Base-by-base conservation (phyloP, 345 rosid genomes). In the Populus tremula region DNA sequence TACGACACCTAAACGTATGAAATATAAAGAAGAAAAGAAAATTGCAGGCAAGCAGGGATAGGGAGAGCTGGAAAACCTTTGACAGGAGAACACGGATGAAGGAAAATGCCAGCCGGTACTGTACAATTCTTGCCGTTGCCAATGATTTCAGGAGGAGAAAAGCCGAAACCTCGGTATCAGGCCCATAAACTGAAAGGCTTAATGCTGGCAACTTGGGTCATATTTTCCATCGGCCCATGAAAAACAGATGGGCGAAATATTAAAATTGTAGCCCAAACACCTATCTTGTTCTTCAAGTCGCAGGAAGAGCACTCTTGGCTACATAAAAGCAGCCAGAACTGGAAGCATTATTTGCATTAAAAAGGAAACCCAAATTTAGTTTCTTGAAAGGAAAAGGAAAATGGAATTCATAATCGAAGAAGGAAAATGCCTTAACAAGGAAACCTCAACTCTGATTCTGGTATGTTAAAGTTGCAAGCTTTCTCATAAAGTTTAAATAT, bases 391-490 rank as follows among this genome's bases (percentile, higher is more conserved):
- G 31, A 39, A 45, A 18, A 64, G 13, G 45, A 68, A 47, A 72
- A 93, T 91, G 97, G 98, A 93, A 73, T 90, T 93, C 72, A 69
- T 93, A 68, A 63, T 78, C 17, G 94, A 87, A 74, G 83, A 90
- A 77, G 97, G 87, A 66, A 91, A 88, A 78, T 82, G 71, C 18
- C 72, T 78, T n/a, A 77, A 74, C 74, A 77, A 82, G 69, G 90
- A 91, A 9, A 90, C 92, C 87, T 82, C 94, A 11, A 85, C 89
- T 74, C 86, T 94, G 21, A 65, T 94, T 73, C 86, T 94, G 89
- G 97, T 93, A 56, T 61, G 86, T 82, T 73, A 67, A 67, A 36
- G 39, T 2, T 38, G 7, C 14, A 1, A 18, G 3, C 43, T 27
- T 33, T 31, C 10, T 33, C 12, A 2, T 35, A 5, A 33, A 67